Conservation (phyloP, 352 stramenopile species). For the Globisporangium yorkense region DNA sequence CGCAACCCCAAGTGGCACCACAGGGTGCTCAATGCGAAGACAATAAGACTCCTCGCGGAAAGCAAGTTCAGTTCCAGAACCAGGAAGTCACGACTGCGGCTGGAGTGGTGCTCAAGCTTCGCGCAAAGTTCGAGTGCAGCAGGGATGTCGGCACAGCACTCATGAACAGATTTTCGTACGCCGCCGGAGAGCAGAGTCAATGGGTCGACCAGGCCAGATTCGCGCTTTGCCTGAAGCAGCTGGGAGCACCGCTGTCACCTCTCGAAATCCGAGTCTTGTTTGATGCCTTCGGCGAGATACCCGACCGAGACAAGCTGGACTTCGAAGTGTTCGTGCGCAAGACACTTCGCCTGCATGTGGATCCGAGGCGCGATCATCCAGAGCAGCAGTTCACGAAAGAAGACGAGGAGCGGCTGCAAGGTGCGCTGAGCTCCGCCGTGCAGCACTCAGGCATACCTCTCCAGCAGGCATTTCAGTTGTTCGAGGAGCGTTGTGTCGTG, state of each 20-base stretch:
- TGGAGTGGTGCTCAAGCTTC: slow-evolving; percentile 15
- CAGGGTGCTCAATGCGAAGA: not conserved
- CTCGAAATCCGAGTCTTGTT: slow-evolving; percentile 24
- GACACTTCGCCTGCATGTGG: slow-evolving; percentile 8
- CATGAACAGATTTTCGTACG: slow-evolving; percentile 13
- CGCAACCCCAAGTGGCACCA: not conserved
- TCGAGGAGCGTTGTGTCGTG: slow-evolving; percentile 52
- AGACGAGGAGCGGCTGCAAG: slow-evolving; percentile 26
- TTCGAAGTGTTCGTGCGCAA: slow-evolving; percentile 19
- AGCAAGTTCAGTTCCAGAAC: slow-evolving; percentile 18
- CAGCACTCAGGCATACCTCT: slow-evolving; percentile 28
- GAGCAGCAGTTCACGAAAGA: slow-evolving; percentile 16
- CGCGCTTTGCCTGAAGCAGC: slow-evolving; percentile 20
- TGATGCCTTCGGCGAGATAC: slow-evolving; percentile 13
- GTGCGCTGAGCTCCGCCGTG: slow-evolving; percentile 21
- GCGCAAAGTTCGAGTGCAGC: slow-evolving; percentile 8
- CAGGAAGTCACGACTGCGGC: not conserved
- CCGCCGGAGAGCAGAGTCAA: slow-evolving; percentile 4
- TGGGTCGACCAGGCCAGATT: slow-evolving; percentile 22
- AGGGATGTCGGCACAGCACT: slow-evolving; percentile 11
- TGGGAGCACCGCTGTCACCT: slow-evolving; percentile 18
- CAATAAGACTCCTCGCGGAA: slow-evolving; percentile 11
- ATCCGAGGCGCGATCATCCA: not conserved
- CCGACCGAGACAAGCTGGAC: slow-evolving; percentile 19
- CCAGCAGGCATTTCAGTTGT: slow-evolving; percentile 21